Base-by-base conservation (phyloP, 129 eudicot species). In the Dittrichia graveolens region DNA sequence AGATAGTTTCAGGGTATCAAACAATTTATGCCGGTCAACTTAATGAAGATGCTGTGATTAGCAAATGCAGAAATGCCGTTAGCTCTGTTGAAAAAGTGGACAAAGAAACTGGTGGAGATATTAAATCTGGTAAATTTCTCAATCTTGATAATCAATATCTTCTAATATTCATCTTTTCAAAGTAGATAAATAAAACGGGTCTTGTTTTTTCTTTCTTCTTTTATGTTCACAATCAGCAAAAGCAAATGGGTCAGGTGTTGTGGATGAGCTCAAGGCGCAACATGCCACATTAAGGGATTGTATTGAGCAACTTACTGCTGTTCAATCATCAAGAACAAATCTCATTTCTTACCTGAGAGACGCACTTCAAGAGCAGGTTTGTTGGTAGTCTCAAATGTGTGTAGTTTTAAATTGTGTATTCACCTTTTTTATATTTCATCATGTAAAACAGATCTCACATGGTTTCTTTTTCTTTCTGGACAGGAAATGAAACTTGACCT, bases 311-410 rank as follows among this genome's bases (percentile, higher is more conserved):
- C 88, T 94, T 77, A 81, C 85, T 15, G 72, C 80, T 41, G 78
- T 84, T 77, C 88, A 90, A 80, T 84, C 93, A 59, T 84, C 94
- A 37, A 88, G 99, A 73, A 86, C 81, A 67, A 94, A 78, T 78
- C 97, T 94, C 6, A 82, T 90, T 12, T 77, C 94, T 61, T 80
- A 82, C 71, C 78, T 94, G 48, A 83, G 85, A 65, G 89, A 86
- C 10, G 96, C 96, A 65, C 86, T 94, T 66, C 91, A 85, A 75
- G 99, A 94, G 76, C 97, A 94, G 97, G 99, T 94, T 81, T 13
- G 72, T 68, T 74, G 56, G 41, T 71, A 55, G 38, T 47, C 70
- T 42, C 24, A 58, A 47, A 44, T 24, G 57, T 35, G 41, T 73
- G 65, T 66, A 56, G 46, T 24, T 61, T 53, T 65, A 15, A 18